Evolutionary conservation across 2,329 filamentous ascomycete species (phyloP), one percentile per base, ranked within the genome.

Genomic region (Monosporascus sp.): DNA sequence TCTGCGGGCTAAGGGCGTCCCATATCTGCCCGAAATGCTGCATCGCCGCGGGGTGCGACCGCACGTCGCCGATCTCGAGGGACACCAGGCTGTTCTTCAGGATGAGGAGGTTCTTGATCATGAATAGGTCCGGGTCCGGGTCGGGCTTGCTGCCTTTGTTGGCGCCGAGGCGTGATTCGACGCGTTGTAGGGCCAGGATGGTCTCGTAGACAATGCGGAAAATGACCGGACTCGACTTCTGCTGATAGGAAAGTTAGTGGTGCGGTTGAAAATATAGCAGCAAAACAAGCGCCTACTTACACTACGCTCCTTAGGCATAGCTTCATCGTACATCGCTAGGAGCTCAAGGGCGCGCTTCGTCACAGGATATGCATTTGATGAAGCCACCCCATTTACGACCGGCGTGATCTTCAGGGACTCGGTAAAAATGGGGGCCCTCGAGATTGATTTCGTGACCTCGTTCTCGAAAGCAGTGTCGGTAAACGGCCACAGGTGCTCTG

Each of bases 61-160:
- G 75, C 17, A 84, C 78, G 59, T 86, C 82, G 50, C 82, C 92
- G 60, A 99, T 97, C 72, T 99, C 94, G 57, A 99, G 91, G 9
- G 92, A 92, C 26, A 99, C 86, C 50, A 99, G 88, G 68, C 97
- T 90, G 67, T 97, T 95, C 71, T 97, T 97, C 50, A 99, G 82
- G 49, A 97, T 87, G 49, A 99, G 86, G 2, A 99, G 80, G 68
- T 99, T 96, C 63, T 93, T 94, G 63, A 99, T 87, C 65, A 97
- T 86, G 72, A 99, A 99, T 5, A 99, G 80, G 61, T 96, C 89
- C 0, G 88, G 82, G 67, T 97, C 91, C 7, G 86, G 79, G 2
- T 82, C 79, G 1, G 67, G 67, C 45, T 64, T 67, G 22, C 80
- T 77, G 52, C 71, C 65, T 59, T 77, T 79, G 57, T 82, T 84